Percentiles rank a stretch among this genome's conserved stretches.
Evolutionary conservation across 116 monocot genomes (phyloP).

Genomic region (Phalaenopsis hybrid): DNA sequence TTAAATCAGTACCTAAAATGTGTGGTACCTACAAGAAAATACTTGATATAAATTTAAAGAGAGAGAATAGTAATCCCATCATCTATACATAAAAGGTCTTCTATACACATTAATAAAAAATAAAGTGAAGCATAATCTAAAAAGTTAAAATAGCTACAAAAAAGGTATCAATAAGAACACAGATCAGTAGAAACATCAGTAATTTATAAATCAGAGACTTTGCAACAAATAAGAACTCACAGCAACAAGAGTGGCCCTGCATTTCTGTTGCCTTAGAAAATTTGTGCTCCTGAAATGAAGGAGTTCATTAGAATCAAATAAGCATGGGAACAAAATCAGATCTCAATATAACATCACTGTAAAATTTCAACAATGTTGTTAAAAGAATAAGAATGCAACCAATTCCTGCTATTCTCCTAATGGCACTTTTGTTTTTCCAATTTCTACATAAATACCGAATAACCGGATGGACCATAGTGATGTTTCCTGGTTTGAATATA

Average conservation of each 20-base stretch:
- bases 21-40: constrained; percentile 65
- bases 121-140: background rate
- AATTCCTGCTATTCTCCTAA: background rate
- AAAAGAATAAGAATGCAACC: background rate
- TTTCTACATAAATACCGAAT: background rate
- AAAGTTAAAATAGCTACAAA: background rate
- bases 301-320: background rate
- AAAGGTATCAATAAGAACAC: background rate
- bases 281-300: constrained; percentile 53
- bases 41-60: background rate
- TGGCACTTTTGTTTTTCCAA: background rate
- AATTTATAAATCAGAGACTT: background rate
- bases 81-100: background rate
- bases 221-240: constrained; percentile 33
- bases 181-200: background rate
- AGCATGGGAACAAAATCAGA: background rate
- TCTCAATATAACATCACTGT: background rate
- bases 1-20: constrained; percentile 78
- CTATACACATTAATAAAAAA: background rate
- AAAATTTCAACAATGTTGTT: background rate
- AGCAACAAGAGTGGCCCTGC: constrained; percentile 54
- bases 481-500: background rate
- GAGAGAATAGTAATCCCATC: background rate
- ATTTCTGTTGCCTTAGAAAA: constrained; percentile 35
- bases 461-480: background rate